Conservation (phyloP, 805 yeast genomes). For the Metschnikowia gelsemii region DNA sequence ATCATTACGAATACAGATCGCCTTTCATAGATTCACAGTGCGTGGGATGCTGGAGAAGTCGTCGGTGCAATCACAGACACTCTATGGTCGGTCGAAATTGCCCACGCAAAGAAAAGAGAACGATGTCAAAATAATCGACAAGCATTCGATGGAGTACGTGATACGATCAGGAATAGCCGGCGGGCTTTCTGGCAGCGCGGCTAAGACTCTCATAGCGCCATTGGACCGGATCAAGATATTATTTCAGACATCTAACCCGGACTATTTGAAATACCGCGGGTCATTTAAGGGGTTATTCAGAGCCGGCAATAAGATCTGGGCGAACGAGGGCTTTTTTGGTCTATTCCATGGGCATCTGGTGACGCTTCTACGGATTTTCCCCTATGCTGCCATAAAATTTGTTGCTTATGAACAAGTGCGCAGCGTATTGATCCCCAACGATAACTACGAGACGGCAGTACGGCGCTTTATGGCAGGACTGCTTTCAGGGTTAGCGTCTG, state of each 20-base stretch:
- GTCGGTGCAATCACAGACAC: slow-evolving; percentile 3
- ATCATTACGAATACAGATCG: not conserved
- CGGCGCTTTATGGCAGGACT: slow-evolving; percentile 88
- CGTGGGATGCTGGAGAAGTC: slow-evolving; percentile 11
- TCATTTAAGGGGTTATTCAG: slow-evolving; percentile 69
- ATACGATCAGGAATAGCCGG: slow-evolving; percentile 88
- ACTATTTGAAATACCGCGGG: slow-evolving; percentile 76
- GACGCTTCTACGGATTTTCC: slow-evolving; percentile 85
- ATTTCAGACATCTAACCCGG: slow-evolving; percentile 94
- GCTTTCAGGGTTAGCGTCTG: slow-evolving; percentile 83
- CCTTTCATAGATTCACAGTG: not conserved
- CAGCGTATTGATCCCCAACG: slow-evolving; percentile 71
- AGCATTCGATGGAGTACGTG: slow-evolving; percentile 74
- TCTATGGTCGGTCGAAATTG: not conserved
- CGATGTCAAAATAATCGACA: slow-evolving; percentile 49
- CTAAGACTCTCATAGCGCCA: slow-evolving; percentile 93
- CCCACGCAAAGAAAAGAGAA: slow-evolving; percentile 4
- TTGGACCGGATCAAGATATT: slow-evolving; percentile 91
- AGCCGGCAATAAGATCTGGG: slow-evolving; percentile 69
- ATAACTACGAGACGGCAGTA: slow-evolving; percentile 70
- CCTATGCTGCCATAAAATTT: slow-evolving; percentile 95
- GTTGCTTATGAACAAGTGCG: slow-evolving; percentile 95
- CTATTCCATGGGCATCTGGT: slow-evolving; percentile 95
- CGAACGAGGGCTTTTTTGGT: slow-evolving; percentile 72
- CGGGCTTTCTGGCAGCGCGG: slow-evolving; percentile 94